Conservation (phyloP, 2,329 filamentous ascomycete species). For the Epichloe glyceriae region DNA sequence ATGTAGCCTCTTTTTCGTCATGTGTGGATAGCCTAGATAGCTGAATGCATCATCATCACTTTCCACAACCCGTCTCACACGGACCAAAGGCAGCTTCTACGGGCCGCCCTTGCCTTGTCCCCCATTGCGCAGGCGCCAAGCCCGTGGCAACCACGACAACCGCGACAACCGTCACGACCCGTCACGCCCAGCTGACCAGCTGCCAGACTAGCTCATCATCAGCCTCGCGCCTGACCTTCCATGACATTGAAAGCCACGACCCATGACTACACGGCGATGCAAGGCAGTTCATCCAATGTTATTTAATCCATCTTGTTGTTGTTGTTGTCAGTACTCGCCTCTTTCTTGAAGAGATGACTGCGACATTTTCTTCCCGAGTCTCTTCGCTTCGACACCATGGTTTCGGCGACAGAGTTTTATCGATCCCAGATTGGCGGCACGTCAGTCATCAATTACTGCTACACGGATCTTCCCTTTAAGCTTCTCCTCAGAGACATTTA, state of each 20-base stretch:
- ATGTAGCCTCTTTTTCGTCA: no score
- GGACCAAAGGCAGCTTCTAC: no score
- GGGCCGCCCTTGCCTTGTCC: no score
- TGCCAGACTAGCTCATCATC: not conserved
- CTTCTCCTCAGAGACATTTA: conserved; percentile 40
- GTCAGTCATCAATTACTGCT: conserved; percentile 46
- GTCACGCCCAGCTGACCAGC: not conserved
- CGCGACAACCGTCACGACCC: not conserved
- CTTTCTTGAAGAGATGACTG: not conserved
- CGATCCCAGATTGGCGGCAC: conserved; percentile 45
- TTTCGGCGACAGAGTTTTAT: conserved; percentile 34
- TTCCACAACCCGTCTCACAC: no score
- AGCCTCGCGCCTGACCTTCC: not conserved
- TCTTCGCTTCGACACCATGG: not conserved
- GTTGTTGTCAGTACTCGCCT: not conserved
- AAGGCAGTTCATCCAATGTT: not conserved
- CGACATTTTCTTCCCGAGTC: not conserved
- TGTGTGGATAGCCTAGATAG: no score
- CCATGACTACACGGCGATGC: not conserved
- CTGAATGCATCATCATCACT: no score
- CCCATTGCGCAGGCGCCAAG: not conserved
- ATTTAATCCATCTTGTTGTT: not conserved
- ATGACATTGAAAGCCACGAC: not conserved
- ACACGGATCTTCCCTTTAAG: conserved; percentile 42
- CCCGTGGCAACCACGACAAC: not conserved